Conservation (phyloP, 306 rosid species). For the Mucuna pruriens region DNA sequence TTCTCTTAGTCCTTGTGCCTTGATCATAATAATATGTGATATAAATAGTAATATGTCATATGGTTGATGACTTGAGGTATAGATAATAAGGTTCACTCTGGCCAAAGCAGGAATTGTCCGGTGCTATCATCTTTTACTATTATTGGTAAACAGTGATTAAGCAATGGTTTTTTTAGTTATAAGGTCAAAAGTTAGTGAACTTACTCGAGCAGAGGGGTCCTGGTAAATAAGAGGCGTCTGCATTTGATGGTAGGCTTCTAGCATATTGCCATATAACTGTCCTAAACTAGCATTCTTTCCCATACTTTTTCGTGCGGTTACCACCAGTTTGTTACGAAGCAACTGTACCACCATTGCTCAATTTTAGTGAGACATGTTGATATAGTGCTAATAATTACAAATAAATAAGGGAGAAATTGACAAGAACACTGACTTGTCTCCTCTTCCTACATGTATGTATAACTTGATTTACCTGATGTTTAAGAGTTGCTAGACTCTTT, state of each 20-base stretch:
- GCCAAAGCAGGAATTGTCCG: not conserved
- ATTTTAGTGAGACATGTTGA: conserved; percentile 14
- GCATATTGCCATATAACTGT: conserved; percentile 93
- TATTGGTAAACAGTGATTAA: not conserved
- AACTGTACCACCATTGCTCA: conserved; percentile 55
- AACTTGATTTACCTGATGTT: conserved; percentile 77
- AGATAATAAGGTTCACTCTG: conserved; percentile 2
- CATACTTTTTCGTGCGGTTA: conserved; percentile 73
- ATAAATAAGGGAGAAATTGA: not conserved
- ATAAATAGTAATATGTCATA: not conserved
- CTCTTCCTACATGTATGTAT: not conserved
- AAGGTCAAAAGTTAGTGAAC: not conserved
- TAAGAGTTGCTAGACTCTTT: conserved; percentile 96
- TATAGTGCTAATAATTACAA: not conserved
- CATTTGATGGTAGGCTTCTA: conserved; percentile 92
- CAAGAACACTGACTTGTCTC: not conserved
- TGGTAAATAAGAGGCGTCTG: conserved; percentile 93
- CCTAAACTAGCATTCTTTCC: conserved; percentile 90
- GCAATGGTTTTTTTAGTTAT: not conserved
- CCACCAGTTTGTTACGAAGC: conserved; percentile 82
- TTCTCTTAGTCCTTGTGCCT: conserved; percentile 80
- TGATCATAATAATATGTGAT: conserved; percentile 24
- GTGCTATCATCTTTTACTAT: not conserved
- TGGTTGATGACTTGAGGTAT: not conserved
- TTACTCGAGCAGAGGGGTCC: conserved; percentile 70